Base-by-base conservation (phyloP, 768 basidiomycete species). In the Suillus discolor region DNA sequence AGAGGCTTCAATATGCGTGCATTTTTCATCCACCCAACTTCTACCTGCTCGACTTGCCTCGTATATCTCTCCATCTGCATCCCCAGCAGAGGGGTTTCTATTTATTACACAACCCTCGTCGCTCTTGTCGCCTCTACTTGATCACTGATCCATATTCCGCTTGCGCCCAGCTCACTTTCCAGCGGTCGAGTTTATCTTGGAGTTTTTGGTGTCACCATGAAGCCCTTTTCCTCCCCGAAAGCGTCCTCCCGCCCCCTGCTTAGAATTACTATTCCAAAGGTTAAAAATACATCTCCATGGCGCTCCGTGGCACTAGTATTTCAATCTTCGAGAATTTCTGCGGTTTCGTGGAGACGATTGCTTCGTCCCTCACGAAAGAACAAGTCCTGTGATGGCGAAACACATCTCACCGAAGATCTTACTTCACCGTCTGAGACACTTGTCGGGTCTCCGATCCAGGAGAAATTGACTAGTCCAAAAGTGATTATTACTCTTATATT, bases 291-390 rank as follows among this genome's bases (percentile, higher is more conserved):
- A 20, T 13, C 57, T 28, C 11, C 39, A 6, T 60, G 25, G 23
- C 25, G 25, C 11, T 5, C 39, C 57, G 13, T 42, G 5, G 25
- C 39, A 28, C 39, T 60, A 28, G 9, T 42, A 13, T 41, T 60
- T 11, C 39, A 16, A 18, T 11, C 39, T 9, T 42, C 39, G 11
- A 41, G 68, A 12, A 68, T 76, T 23, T 68, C 75, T 9, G 34
- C 71, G 39, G 62, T 67, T 16, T 66, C 74, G 12, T 76, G 69
- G 68, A 77, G 67, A 18, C 60, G 67, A 1, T 64, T 59, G 4
- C 28, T 68, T 20, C 63, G 57, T 51, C 65, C 69, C 36, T 61
- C n/a, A 16, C 60, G 65, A n/a, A 62, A 55, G 23, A 41, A 28
- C 3, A 11, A 49, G 11, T 23, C 53, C 23, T 36, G 36, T 12